Percentiles rank a stretch among this genome's conserved stretches.
Conservation (phyloP, 2,329 filamentous ascomycete species). For the Aspergillus pseudotamarii region DNA sequence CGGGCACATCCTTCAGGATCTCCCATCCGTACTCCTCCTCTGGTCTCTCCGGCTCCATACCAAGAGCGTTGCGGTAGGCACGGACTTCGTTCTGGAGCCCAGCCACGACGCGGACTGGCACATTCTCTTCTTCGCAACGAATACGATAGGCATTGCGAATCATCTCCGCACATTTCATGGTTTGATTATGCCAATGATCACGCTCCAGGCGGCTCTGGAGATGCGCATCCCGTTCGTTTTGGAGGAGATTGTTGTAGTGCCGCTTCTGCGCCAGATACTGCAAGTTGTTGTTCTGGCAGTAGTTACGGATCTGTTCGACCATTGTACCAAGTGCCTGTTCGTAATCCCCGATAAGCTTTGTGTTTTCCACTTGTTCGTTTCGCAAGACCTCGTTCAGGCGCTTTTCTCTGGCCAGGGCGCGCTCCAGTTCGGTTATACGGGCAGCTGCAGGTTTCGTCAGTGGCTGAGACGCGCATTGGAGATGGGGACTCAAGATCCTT, state of each 20-base stretch:
- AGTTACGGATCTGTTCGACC: slow-evolving; percentile 55
- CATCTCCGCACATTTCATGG: slow-evolving; percentile 52
- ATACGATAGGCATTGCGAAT: slow-evolving; percentile 51
- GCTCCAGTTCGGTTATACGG: slow-evolving; percentile 53
- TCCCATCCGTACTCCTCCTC: slow-evolving; percentile 55
- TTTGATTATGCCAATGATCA: slow-evolving; percentile 53
- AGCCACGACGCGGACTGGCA: slow-evolving; percentile 47
- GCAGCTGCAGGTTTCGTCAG: slow-evolving; percentile 23
- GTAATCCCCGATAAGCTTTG: slow-evolving; percentile 51
- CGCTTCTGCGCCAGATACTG: slow-evolving; percentile 50
- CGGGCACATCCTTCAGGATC: slow-evolving; percentile 47
- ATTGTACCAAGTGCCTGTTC: slow-evolving; percentile 50
- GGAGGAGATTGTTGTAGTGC: slow-evolving; percentile 54
- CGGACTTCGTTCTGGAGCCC: slow-evolving; percentile 54
- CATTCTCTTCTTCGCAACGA: slow-evolving; percentile 51
- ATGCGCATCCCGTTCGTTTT: slow-evolving; percentile 54
- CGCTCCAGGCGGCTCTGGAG: slow-evolving; percentile 52
- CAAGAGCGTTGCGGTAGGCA: slow-evolving; percentile 50
- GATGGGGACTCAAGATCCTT: slow-evolving; percentile 10
- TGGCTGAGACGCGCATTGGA: neutral
- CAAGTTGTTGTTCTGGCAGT: slow-evolving; percentile 53
- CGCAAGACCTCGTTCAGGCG: slow-evolving; percentile 46
- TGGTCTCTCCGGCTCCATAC: slow-evolving; percentile 51
- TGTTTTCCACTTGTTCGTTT: slow-evolving; percentile 52
- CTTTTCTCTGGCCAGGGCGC: slow-evolving; percentile 49